Percentiles rank a stretch among this genome's conserved stretches.
Evolutionary conservation across 164 flowering plant species (phyloP).

Genomic region (Echeveria elegans): DNA sequence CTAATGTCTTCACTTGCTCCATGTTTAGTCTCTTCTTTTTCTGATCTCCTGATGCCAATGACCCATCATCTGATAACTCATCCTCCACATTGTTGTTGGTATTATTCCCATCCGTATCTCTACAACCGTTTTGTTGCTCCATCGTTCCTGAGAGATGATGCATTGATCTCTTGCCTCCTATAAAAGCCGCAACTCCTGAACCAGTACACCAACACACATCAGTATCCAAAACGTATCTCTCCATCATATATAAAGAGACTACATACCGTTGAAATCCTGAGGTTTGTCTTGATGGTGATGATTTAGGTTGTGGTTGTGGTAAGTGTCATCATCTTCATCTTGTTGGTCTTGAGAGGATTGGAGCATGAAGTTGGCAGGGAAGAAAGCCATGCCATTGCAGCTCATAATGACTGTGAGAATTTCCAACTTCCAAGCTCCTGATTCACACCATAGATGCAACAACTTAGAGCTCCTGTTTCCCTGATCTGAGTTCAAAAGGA

Average conservation of each 20-base stretch:
- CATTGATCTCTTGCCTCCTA: conserved; percentile 65
- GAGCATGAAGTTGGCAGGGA: conserved; percentile 76
- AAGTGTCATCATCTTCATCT: conserved; percentile 4
- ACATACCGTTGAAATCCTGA: conserved; percentile 70
- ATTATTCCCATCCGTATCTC: conserved; percentile 2
- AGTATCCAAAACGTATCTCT: neutral
- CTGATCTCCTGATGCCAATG: conserved; percentile 36
- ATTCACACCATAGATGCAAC: neutral
- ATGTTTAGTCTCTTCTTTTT: conserved; percentile 74
- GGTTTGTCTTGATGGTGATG: conserved; percentile 33
- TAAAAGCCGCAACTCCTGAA: conserved; percentile 45
- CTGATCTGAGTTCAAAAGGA: neutral
- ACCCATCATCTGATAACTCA: conserved; percentile 45
- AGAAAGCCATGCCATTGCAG: conserved; percentile 73
- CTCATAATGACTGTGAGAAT: conserved; percentile 14
- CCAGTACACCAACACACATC: neutral
- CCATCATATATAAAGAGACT: conserved; percentile 1
- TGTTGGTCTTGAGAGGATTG: conserved; percentile 40
- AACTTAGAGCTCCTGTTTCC: neutral
- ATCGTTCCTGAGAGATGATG: conserved; percentile 53
- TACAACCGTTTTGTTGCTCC: conserved; percentile 21
- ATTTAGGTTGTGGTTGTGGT: too few species aligned
- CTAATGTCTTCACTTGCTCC: conserved; percentile 78
- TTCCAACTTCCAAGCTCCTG: neutral
- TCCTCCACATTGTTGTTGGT: conserved; percentile 21